Conservation (phyloP, 805 yeast genomes). For the Saturnispora sanitii region DNA sequence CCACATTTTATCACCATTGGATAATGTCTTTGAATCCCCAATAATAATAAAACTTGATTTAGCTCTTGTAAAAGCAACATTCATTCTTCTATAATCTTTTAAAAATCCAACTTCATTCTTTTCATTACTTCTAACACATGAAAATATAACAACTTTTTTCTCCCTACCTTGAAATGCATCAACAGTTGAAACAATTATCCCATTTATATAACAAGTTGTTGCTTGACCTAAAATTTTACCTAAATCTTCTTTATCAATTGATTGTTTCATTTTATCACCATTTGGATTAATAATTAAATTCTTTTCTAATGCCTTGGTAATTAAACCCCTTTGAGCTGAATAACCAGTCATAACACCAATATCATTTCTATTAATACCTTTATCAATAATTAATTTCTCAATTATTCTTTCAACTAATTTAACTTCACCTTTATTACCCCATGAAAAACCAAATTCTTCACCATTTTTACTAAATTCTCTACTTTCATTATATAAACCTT, state of each 20-base stretch:
- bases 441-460: conserved; percentile 45
- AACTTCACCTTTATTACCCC: conserved; percentile 47
- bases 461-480: conserved; percentile 35
- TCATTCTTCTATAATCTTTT: conserved; percentile 50
- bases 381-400: conserved; percentile 42
- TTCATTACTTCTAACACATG: conserved; percentile 65
- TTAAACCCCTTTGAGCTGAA: conserved; percentile 59
- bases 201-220: conserved; percentile 38
- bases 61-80: conserved; percentile 68
- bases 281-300: conserved; percentile 50
- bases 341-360: conserved; percentile 71
- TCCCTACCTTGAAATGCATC: conserved; percentile 93
- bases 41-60: conserved; percentile 49
- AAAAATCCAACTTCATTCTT: conserved; percentile 52
- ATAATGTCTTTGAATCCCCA: conserved; percentile 49
- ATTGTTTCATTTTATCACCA: conserved; percentile 36
- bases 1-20: conserved; percentile 40
- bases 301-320: conserved; percentile 39
- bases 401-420: conserved; percentile 37
- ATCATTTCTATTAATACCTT: conserved; percentile 37
- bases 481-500: conserved; percentile 36
- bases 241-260: conserved; percentile 54
- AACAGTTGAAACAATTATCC: conserved; percentile 46
- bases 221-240: conserved; percentile 28
- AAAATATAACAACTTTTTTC: conserved; percentile 67